Conservation (phyloP, 306 rosid species). For the Malus sylvestris region DNA sequence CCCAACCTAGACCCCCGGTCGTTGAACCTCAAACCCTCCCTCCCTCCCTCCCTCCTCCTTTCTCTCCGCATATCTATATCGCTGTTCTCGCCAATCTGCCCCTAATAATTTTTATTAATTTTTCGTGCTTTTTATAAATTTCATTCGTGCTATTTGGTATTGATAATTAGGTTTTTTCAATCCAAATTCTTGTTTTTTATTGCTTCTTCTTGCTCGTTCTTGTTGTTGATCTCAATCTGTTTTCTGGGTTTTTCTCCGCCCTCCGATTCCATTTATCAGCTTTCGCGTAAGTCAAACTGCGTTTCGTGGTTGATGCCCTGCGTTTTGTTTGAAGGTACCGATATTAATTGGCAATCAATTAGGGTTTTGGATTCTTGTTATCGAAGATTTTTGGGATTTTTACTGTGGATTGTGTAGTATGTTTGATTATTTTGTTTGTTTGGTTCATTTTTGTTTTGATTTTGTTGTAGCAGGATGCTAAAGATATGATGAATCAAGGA, state of each 20-base stretch:
- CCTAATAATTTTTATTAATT: not conserved
- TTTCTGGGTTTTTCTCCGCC: constrained; percentile 25
- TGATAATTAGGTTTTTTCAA: constrained; percentile 12
- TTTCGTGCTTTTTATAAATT: constrained; percentile 13
- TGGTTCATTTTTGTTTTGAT: constrained; percentile 6
- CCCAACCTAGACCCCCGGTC: constrained; percentile 10
- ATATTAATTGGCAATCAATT: constrained; percentile 22
- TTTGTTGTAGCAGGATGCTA: constrained; percentile 34
- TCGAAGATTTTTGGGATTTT: not conserved
- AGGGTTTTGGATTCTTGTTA: constrained; percentile 49
- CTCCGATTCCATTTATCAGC: constrained; percentile 16
- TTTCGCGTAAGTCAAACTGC: constrained; percentile 1
- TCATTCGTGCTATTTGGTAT: constrained; percentile 25
- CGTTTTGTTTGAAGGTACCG: constrained; percentile 36
- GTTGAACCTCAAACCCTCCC: not conserved
- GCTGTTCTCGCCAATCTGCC: constrained; percentile 17
- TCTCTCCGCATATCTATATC: constrained; percentile 9
- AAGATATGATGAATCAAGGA: constrained; percentile 68
- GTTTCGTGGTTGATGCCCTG: constrained; percentile 2
- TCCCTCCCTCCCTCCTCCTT: not conserved
- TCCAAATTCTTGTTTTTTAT: not conserved
- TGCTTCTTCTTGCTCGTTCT: not conserved
- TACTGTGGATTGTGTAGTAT: not conserved
- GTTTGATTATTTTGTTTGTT: not conserved
- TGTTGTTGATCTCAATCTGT: constrained; percentile 30